These are phyloP conservation scores for Corymbia citriodora DNA, from an alignment of 441 rosid genomes.

Conservation along the genomic window DNA sequence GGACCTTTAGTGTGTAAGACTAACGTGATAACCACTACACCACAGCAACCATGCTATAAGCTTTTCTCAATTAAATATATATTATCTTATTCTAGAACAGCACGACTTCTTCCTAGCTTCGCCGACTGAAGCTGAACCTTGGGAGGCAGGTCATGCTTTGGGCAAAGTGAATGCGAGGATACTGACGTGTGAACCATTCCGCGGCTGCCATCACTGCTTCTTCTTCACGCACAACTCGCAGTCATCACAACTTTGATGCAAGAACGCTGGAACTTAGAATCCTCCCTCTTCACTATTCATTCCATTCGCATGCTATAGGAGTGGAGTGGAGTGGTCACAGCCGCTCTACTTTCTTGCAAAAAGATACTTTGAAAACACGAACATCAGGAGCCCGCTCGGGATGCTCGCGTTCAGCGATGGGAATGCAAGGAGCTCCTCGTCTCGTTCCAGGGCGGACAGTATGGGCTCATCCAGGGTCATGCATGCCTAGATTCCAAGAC, in stretches of 20 bases:
- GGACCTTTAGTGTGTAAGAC: conserved; percentile 11
- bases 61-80: rapidly evolving
- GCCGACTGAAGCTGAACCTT: background rate
- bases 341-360: background rate
- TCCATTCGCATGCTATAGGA: background rate
- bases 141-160: background rate
- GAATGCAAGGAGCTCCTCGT: background rate
- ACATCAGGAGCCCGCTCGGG: background rate
- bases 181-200: background rate
- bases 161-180: background rate
- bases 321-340: background rate
- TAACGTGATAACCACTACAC: conserved; percentile 15
- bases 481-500: background rate
- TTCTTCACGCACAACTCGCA: background rate
- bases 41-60: background rate
- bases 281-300: background rate
- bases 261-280: background rate
- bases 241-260: background rate
- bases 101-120: too few relatives aligned
- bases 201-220: background rate
- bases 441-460: background rate
- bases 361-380: background rate
- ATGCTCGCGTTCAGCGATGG: background rate
- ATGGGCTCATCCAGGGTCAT: background rate
- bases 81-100: background rate